Percentiles rank a stretch among this genome's conserved stretches.
Conservation (phyloP, 108 stramenopile genomes). For the Nitzschia sp. region DNA sequence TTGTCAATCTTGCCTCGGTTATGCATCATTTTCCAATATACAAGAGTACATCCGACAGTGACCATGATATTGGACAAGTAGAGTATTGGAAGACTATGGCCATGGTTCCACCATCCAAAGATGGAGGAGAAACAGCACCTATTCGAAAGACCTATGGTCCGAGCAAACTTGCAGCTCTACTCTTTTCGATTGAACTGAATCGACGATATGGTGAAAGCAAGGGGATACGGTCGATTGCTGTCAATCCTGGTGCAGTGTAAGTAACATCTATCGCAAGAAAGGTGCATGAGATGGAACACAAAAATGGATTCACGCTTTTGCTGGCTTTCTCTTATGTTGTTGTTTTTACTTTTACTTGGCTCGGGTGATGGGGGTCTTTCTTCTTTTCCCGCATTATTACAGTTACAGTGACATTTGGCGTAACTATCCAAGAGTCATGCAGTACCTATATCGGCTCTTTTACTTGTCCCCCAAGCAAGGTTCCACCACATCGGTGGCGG, state of each 20-base stretch:
- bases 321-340: neutral
- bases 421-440: constrained; percentile 31
- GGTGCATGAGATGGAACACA: too few species aligned
- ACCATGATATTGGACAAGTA: constrained; percentile 8
- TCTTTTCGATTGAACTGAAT: constrained; percentile 62
- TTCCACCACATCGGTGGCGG: constrained; percentile 41
- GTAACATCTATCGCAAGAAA: too few species aligned
- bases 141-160: constrained; percentile 38
- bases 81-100: neutral
- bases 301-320: too few species aligned
- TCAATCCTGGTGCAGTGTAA: constrained; percentile 62
- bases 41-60: neutral
- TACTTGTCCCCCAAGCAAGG: constrained; percentile 55
- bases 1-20: constrained; percentile 68
- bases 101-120: neutral
- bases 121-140: neutral
- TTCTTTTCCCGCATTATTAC: neutral
- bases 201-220: constrained; percentile 35
- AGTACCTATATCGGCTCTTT: constrained; percentile 31
- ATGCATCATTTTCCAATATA: constrained; percentile 61
- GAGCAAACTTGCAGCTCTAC: constrained; percentile 62
- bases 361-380: neutral
- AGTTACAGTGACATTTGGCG: constrained; percentile 64
- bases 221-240: constrained; percentile 35
- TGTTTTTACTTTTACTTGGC: neutral